These are phyloP conservation scores for Alnus glutinosa DNA, from an alignment of 306 rosid species.

Conservation along the genomic window DNA sequence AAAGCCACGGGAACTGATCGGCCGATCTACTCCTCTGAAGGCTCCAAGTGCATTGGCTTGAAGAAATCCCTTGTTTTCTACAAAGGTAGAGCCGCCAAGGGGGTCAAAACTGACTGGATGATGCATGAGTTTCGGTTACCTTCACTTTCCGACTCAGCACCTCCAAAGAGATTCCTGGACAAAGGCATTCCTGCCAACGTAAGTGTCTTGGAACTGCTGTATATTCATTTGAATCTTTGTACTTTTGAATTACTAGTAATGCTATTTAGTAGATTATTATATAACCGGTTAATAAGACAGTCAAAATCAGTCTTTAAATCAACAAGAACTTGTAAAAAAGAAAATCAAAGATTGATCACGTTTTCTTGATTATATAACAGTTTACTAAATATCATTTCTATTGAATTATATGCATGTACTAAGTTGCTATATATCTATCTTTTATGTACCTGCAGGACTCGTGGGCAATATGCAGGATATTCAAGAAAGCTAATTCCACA, in stretches of 20 bases:
- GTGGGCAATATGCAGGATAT: constrained; percentile 97
- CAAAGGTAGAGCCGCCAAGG: constrained; percentile 91
- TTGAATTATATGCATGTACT: background rate
- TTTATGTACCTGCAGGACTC: constrained; percentile 61
- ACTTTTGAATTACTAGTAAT: background rate
- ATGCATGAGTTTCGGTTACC: constrained; percentile 95
- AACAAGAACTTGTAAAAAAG: too few relatives aligned
- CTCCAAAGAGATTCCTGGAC: constrained; percentile 53
- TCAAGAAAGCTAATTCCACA: constrained; percentile 78
- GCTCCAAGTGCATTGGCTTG: constrained; percentile 77
- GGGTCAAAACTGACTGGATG: constrained; percentile 94
- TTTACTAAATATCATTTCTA: too few relatives aligned
- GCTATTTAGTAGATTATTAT: too few relatives aligned
- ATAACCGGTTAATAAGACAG: too few relatives aligned
- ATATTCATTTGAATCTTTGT: background rate
- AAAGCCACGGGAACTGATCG: constrained; percentile 94
- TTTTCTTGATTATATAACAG: too few relatives aligned
- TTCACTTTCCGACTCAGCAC: constrained; percentile 53
- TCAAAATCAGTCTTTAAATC: too few relatives aligned
- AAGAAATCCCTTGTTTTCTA: constrained; percentile 91
- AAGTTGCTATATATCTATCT: background rate
- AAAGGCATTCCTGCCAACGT: constrained; percentile 68
- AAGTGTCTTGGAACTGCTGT: background rate
- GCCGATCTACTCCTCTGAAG: constrained; percentile 85
- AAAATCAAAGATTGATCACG: too few relatives aligned